A percentile compares a stretch with the other conserved stretches of the same genome.
These are phyloP conservation scores for Myriosclerotinia duriaeana DNA, from an alignment of 2,329 filamentous ascomycete genomes.

Conservation along the genomic window DNA sequence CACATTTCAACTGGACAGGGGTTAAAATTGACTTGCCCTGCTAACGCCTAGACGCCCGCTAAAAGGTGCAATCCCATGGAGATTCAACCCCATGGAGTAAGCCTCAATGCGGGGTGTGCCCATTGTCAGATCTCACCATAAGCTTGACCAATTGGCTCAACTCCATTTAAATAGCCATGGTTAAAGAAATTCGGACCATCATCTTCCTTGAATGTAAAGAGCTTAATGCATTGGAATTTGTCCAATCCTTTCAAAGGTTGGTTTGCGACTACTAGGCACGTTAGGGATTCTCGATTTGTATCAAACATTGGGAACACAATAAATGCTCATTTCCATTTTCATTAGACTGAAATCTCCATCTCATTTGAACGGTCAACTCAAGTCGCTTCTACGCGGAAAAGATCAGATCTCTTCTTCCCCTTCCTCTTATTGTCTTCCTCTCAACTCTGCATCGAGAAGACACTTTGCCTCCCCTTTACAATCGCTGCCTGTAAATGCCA, in stretches of 20 bases:
- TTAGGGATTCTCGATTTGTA: not conserved
- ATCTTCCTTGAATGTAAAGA: slow-evolving; percentile 18
- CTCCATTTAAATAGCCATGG: not conserved
- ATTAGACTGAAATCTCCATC: not conserved
- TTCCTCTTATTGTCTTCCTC: not conserved
- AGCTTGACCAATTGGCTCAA: slow-evolving; percentile 4
- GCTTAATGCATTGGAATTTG: slow-evolving; percentile 9
- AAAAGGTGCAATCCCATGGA: not conserved
- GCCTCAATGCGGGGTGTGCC: slow-evolving; percentile 11
- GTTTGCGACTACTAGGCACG: slow-evolving; percentile 3
- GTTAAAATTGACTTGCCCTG: not conserved
- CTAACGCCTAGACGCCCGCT: not conserved
- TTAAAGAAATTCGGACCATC: slow-evolving; percentile 13
- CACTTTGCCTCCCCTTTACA: not conserved
- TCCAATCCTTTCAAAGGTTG: not conserved
- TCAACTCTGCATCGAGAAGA: not conserved
- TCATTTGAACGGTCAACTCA: not conserved
- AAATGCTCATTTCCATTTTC: not conserved
- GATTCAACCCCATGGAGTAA: slow-evolving; percentile 14
- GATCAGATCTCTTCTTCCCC: not conserved
- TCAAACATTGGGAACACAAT: not conserved
- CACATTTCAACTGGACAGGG: slow-evolving; percentile 5
- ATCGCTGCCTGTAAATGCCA: slow-evolving; percentile 13
- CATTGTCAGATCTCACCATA: not conserved
- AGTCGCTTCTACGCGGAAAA: not conserved